phyloP scores from a whole-genome alignment of 2,329 filamentous ascomycete genomes.

The Myriosclerotinia duriaeana region DNA sequence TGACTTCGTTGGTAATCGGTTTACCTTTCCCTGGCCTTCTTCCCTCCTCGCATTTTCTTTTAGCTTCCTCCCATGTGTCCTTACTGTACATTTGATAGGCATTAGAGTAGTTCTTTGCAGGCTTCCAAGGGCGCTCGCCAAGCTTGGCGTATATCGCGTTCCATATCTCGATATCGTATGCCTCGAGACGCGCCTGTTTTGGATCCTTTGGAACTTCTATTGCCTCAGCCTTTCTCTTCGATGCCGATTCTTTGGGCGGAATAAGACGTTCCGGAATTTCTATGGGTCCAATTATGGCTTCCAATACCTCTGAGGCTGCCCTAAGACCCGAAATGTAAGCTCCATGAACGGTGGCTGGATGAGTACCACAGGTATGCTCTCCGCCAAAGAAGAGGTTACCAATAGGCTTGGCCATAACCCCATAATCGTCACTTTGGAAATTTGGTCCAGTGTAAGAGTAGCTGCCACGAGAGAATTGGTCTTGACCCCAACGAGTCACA shows the following conservation, averaged over 20 bases:
- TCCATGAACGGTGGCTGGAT: constrained; percentile 95
- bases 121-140: constrained; percentile 72
- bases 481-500: constrained; percentile 87
- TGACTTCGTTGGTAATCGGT: constrained; percentile 74
- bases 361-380: constrained; percentile 92
- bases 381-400: constrained; percentile 94
- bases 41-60: constrained; percentile 62
- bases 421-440: constrained; percentile 85
- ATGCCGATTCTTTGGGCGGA: constrained; percentile 54
- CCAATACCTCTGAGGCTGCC: constrained; percentile 81
- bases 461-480: constrained; percentile 87
- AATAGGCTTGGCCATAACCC: constrained; percentile 79
- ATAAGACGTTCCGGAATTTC: constrained; percentile 74
- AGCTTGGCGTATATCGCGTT: constrained; percentile 56
- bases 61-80: constrained; percentile 64
- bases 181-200: constrained; percentile 54
- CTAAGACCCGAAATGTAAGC: constrained; percentile 92
- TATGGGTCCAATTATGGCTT: constrained; percentile 78
- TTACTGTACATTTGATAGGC: constrained; percentile 90
- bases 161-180: constrained; percentile 56
- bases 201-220: constrained; percentile 47
- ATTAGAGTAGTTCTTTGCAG: constrained; percentile 73
- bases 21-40: constrained; percentile 64
- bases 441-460: constrained; percentile 90
- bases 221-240: constrained; percentile 55